Percentiles rank a stretch among this genome's conserved stretches.
Conservation (phyloP, 1,284 basidiomycete genomes). For the Coniferiporia weirii region DNA sequence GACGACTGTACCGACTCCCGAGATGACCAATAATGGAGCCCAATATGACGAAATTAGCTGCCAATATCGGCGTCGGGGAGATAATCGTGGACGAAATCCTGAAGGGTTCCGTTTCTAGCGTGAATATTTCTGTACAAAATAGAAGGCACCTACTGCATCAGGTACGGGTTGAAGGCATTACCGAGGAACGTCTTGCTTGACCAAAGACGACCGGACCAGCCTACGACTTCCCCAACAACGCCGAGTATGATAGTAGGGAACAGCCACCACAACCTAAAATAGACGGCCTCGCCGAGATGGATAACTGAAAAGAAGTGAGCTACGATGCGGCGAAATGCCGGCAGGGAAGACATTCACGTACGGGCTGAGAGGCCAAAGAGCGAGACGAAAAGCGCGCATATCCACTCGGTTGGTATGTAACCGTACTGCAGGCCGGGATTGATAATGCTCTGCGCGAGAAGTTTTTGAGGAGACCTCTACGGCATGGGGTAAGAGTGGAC, state of each 20-base stretch:
- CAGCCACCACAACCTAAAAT: conserved; percentile 36
- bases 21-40: conserved; percentile 37
- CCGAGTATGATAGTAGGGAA: conserved; percentile 32
- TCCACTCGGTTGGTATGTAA: conserved; percentile 29
- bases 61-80: conserved; percentile 43
- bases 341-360: neutral
- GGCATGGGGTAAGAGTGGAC: too few species aligned
- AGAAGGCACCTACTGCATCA: conserved; percentile 37
- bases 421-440: conserved; percentile 10
- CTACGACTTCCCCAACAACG: conserved; percentile 34
- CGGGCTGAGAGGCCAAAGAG: conserved; percentile 13
- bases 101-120: neutral
- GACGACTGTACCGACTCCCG: conserved; percentile 37
- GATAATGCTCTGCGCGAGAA: too few species aligned
- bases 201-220: conserved; percentile 37
- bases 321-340: neutral
- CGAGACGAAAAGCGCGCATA: conserved; percentile 24
- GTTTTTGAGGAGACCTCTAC: too few species aligned
- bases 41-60: conserved; percentile 46
- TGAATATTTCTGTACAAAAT: neutral
- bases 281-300: conserved; percentile 31
- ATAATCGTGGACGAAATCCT: conserved; percentile 41
- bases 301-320: conserved; percentile 26
- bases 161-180: conserved; percentile 27
- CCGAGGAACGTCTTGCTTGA: conserved; percentile 26